phyloP scores from a whole-genome alignment of 148 eudicot species.

The Beta vulgaris region DNA sequence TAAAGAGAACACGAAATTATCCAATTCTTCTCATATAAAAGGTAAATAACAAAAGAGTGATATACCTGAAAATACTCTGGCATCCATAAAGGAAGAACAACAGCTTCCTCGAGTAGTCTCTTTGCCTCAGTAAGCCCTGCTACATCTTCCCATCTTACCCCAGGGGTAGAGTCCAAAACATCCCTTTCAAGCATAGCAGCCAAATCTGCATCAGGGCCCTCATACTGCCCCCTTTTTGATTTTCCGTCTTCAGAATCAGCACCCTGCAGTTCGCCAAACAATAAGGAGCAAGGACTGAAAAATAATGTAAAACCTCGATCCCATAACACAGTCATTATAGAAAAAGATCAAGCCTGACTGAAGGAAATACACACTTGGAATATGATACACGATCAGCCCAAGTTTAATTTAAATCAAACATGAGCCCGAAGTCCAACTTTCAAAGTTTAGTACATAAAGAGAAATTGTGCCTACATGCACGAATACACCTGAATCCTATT shows the following conservation, averaged over 20 bases:
- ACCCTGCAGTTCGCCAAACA: conserved; percentile 47
- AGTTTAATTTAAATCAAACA: not conserved
- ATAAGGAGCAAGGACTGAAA: not conserved
- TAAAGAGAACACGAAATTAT: not conserved
- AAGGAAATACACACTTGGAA: not conserved
- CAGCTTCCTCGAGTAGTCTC: conserved; percentile 98
- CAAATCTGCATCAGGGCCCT: conserved; percentile 95
- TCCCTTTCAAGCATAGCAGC: conserved; percentile 99
- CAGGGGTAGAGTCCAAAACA: conserved; percentile 89
- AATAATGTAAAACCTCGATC: not conserved
- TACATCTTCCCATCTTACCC: conserved; percentile 98
- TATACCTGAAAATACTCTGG: conserved; percentile 98
- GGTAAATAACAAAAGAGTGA: not conserved
- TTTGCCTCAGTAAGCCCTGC: conserved; percentile 97
- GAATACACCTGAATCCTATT: not conserved
- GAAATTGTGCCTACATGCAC: not conserved
- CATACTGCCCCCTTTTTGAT: conserved; percentile 77
- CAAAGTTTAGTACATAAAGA: not conserved
- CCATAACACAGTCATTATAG: not conserved
- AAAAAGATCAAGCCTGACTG: not conserved
- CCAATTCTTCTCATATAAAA: conserved; percentile 5
- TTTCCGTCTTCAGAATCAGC: conserved; percentile 94
- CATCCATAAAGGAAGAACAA: conserved; percentile 98
- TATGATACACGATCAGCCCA: not conserved
- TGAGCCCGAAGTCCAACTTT: not conserved